Conservation (phyloP, 805 yeast genomes). For the Sugiyamaella valdiviana region DNA sequence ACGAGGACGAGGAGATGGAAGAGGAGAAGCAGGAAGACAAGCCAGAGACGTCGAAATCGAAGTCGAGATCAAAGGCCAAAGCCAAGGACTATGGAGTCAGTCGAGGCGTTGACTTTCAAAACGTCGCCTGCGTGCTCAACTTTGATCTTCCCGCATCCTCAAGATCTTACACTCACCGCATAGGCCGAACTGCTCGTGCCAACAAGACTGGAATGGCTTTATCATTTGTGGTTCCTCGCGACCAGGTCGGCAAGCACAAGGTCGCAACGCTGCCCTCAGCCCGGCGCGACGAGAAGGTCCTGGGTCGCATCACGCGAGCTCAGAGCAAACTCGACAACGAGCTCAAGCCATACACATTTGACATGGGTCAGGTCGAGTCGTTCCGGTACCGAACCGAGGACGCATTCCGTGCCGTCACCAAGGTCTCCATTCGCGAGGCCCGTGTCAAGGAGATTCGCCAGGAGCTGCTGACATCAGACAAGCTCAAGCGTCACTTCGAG, state of each 20-base stretch:
- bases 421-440: conserved; percentile 85
- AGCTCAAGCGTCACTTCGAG: conserved; percentile 88
- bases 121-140: conserved; percentile 93
- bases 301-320: conserved; percentile 66
- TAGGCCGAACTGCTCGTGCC: conserved; percentile 97
- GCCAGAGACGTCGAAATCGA: conserved; percentile 13
- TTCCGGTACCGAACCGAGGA: conserved; percentile 96
- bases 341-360: conserved; percentile 75
- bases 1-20: conserved; percentile 31
- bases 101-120: conserved; percentile 92
- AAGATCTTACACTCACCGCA: conserved; percentile 83
- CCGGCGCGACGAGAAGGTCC: conserved; percentile 79
- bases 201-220: conserved; percentile 93
- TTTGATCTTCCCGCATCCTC: conserved; percentile 91
- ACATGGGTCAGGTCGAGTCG: conserved; percentile 85
- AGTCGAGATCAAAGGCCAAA: conserved; percentile 32
- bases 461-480: conserved; percentile 82
- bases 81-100: conserved; percentile 89
- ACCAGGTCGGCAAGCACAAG: conserved; percentile 84
- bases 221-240: conserved; percentile 80
- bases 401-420: conserved; percentile 92
- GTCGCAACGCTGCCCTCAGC: conserved; percentile 65
- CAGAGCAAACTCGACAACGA: conserved; percentile 44
- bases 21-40: conserved; percentile 13
- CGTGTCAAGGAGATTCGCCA: conserved; percentile 81